Base-by-base conservation (phyloP, 768 basidiomycete species). In the Lentinula guzmanii region DNA sequence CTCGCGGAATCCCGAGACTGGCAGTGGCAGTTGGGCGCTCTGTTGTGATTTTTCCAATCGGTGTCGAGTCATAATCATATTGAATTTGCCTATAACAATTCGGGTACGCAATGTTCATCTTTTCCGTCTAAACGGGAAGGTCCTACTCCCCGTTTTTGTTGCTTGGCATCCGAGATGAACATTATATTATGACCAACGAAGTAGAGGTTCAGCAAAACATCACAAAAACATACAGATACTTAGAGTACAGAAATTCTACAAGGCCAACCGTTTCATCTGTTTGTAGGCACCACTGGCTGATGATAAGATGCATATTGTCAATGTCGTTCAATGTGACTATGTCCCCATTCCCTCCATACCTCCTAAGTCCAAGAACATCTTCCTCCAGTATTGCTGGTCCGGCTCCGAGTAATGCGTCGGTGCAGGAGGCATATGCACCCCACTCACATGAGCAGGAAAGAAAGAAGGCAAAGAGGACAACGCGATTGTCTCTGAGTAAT, bases 281-380 rank as follows among this genome's bases (percentile, higher is more conserved):
- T 41, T 41, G 39, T 15, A 48, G 46, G 9, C 46, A 48, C 3
- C 4, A 24, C n/a, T 48, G n/a, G 46, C 3, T 4, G 28, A 28
- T 28, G 28, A 28, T 4, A 28, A 28, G 28, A 28, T 13, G 5
- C 7, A 39, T 5, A 13, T 39, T 13, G 7, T 13, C 37, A 39
- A 39, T 39, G 37, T 8, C 7, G 37, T 8, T 8, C 9, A 39
- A 4, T 15, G 45, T 15, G 45, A 16, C 45, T 11, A 37, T 15
- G 16, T 6, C 15, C 15, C 41, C 55, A 41, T 56, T 41, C 39
- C 37, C 21, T 42, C 41, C 21, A 85, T 85, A 65, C 86, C 86
- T 21, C 89, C 89, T 15, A 90, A 80, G 65, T 91, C 88, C 50
- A 86, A 73, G 65, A 89, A 84, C 87, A 91, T 90, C 62, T 83